Evolutionary conservation across 306 rosid genomes (phyloP), one percentile per base, ranked within the genome.

Genomic region (Phaseolus lunatus): DNA sequence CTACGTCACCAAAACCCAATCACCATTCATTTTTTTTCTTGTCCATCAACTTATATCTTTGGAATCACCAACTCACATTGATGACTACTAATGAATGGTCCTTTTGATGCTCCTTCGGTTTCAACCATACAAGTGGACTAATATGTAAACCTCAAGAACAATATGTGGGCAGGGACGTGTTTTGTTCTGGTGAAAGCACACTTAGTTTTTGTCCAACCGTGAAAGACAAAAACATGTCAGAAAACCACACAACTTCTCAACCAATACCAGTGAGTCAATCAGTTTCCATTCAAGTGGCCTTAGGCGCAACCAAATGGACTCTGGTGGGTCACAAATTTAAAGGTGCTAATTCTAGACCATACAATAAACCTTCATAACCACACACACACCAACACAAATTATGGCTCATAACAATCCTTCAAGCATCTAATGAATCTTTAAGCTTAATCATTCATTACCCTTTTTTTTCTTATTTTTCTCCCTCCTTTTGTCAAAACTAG

Each of bases 311-410:
- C 81, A 81, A 76, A 78, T 83, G 84, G 80, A 9, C 74, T 24
- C 16, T 54, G 77, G 82, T 88, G 79, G 85, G 85, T 71, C 85
- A 88, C 78, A 77, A 41, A 64, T 83, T 81, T 26, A 58, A 80
- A 71, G 81, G 61, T 85, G 77, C 65, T 85, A 80, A 90, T 80
- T 85, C 80, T 85, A 58, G 48, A 41, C 96, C 93, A 90, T 87
- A 82, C 75, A 88, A 75, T 33, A 24, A 64, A 71, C 75, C 73
- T 80, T 67, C 73, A 18, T 56, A 86, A 76, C 89, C 84, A 87
- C 84, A 66, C 88, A 66, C 88, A 80, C 88, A 80, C 63, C 84
- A 75, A 76, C 82, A 78, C 49, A 72, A 83, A 84, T 72, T 75
- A 86, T 83, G 88, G 88, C 80, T 78, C 84, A 73, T 50, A 82